These are phyloP conservation scores for Rhizoclosmatium globosum DNA, from an alignment of 192 early-diverging fungal species.

Conservation along the genomic window DNA sequence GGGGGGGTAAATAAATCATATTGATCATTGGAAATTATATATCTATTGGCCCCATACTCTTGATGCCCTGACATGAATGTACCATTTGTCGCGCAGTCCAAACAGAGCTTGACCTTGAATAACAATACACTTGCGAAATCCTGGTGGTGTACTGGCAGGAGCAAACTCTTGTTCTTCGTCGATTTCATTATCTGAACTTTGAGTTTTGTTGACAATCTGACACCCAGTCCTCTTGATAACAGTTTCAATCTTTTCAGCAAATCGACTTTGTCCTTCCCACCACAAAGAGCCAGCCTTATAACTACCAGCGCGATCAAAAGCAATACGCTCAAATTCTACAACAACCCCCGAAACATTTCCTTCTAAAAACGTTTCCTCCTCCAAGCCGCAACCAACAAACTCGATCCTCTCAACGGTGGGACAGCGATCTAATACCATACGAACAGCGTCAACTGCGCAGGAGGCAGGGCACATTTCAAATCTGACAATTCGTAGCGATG, in stretches of 20 bases:
- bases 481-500: conserved; percentile 22
- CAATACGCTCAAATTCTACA: conserved; percentile 20
- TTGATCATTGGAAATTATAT: no score
- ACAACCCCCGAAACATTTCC: conserved; percentile 16
- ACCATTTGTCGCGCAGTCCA: conserved; percentile 34
- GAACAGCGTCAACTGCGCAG: conserved; percentile 37
- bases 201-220: background rate
- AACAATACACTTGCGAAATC: conserved; percentile 37
- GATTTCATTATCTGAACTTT: background rate
- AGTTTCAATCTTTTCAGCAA: conserved; percentile 19
- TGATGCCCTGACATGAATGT: conserved; percentile 14
- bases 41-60: background rate
- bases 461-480: conserved; percentile 36
- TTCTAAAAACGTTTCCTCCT: conserved; percentile 37
- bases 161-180: background rate
- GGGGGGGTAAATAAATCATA: background rate
- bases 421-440: conserved; percentile 37
- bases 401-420: conserved; percentile 39
- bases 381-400: conserved; percentile 36
- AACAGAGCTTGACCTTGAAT: conserved; percentile 18
- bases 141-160: conserved; percentile 5
- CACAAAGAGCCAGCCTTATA: background rate
- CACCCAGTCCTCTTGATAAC: conserved; percentile 1
- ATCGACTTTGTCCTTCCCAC: conserved; percentile 19
- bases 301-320: background rate